phyloP scores from a whole-genome alignment of 2,329 filamentous ascomycete species.

The Trichoderma citrinoviride region DNA sequence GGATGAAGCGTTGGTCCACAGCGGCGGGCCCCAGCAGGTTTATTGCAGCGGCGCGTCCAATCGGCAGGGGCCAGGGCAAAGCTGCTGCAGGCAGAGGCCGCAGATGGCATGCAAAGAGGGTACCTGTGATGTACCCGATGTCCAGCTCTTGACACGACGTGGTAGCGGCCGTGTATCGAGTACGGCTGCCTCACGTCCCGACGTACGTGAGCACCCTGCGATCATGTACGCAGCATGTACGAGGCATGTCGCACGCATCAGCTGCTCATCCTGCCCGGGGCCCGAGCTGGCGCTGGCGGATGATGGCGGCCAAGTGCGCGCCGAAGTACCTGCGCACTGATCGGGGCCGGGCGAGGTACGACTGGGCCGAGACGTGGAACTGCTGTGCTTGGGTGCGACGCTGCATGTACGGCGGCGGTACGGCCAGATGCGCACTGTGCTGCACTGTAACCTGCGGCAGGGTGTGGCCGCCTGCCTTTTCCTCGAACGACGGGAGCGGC shows the following conservation, averaged over 20 bases:
- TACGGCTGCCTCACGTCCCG: neutral
- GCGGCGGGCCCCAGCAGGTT: conserved; percentile 16
- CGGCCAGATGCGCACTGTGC: neutral
- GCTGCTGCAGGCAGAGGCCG: conserved; percentile 3
- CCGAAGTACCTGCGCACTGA: conserved; percentile 3
- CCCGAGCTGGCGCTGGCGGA: neutral
- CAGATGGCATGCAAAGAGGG: neutral
- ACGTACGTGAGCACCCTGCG: too few species aligned
- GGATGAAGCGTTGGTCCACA: neutral
- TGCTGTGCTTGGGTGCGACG: conserved; percentile 10
- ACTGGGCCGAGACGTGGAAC: neutral
- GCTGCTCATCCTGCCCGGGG: conserved; percentile 12
- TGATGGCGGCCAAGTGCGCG: neutral
- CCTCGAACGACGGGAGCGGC: neutral
- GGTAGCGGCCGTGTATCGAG: neutral
- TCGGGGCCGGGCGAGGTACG: neutral
- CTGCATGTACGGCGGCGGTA: neutral
- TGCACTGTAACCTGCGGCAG: conserved; percentile 22
- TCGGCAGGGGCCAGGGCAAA: conserved; percentile 17
- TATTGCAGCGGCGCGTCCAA: neutral
- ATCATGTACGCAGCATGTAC: conserved; percentile 7
- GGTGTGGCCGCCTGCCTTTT: conserved; percentile 13
- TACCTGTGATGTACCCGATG: too few species aligned
- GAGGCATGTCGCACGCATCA: conserved; percentile 15
- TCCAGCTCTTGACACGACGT: too few species aligned